Base-by-base conservation (phyloP, 2,329 filamentous ascomycete genomes). In the Thielaviopsis musarum region DNA sequence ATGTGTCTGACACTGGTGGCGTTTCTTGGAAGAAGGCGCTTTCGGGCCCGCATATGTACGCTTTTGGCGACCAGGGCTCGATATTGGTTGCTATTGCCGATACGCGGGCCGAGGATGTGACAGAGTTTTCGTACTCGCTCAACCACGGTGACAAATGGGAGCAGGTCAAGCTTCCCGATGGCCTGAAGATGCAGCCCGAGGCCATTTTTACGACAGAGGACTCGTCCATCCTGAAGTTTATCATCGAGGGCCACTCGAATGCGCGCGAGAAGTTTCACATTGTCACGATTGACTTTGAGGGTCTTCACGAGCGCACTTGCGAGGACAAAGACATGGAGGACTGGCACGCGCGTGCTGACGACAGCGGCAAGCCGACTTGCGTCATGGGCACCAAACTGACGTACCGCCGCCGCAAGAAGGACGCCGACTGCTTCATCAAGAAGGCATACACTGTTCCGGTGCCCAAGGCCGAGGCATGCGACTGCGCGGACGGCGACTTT, bases 331-430 rank as follows among this genome's bases (percentile, higher is more conserved):
- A 95, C 65, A 85, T 96, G 71, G 90, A 96, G 67, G 79, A 85
- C 58, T 98, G 93, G 93, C 82, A 82, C 64, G 93, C 93, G 24
- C 83, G 91, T 17, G 78, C 87, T 45, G 85, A 95, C 67, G 80
- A 86, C 30, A 80, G 95, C 22, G 86, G 86, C 34, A 80, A 95
- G 57, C 80, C 91, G 2, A 88, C 84, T 56, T 98, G 93, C 69
- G 76, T 98, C 64, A 97, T 98, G 91, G 93, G 93, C 21, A 91
- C 95, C 69, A 95, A 85, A 66, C 91, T 97, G 69, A 88, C 81
- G 63, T 98, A 87, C 71, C 79, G 76, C 59, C 83, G 93, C 64
- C 84, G 93, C 65, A 97, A 94, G 75, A 86, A 89, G 69, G 80
- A 88, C 65, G 85, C 87, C 19, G 82, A 95, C 62, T 98, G 94